phyloP scores from a whole-genome alignment of 192 early-diverging fungal species.

The Anaeromyces robustus region DNA sequence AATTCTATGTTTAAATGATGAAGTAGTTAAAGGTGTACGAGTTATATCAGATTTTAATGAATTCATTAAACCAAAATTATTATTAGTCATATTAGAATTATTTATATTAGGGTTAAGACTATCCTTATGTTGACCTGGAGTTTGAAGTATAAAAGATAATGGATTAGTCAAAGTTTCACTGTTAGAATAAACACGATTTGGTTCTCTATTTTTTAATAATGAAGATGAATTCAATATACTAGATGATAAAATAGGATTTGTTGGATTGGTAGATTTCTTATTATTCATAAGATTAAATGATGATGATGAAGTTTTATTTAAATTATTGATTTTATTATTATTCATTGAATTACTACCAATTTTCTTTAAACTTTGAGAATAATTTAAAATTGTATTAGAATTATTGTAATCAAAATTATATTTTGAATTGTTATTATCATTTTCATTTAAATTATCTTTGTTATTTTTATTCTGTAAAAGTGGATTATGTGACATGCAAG shows the following conservation, averaged over 20 bases:
- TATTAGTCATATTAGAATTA: neutral
- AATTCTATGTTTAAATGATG: neutral
- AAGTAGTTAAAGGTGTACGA: neutral
- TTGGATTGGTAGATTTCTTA: neutral
- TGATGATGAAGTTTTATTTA: neutral
- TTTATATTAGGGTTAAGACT: neutral
- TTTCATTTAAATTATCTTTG: neutral
- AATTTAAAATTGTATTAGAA: neutral
- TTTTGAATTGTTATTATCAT: neutral
- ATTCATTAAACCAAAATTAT: neutral
- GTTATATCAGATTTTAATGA: neutral
- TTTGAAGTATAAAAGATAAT: neutral
- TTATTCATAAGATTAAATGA: neutral
- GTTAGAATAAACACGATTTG: neutral
- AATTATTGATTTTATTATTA: neutral
- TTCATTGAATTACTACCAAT: neutral
- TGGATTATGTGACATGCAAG: neutral
- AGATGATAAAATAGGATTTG: neutral
- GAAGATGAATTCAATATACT: neutral
- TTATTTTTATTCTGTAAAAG: neutral
- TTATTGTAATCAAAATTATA: neutral
- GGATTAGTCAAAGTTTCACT: neutral
- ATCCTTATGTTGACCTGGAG: neutral
- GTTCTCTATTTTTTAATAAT: neutral
- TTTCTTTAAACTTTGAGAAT: neutral